A percentile compares a stretch with the other conserved stretches of the same genome.
Conservation (phyloP, 2,329 filamentous ascomycete species). For the Cladobotryum mycophilum region DNA sequence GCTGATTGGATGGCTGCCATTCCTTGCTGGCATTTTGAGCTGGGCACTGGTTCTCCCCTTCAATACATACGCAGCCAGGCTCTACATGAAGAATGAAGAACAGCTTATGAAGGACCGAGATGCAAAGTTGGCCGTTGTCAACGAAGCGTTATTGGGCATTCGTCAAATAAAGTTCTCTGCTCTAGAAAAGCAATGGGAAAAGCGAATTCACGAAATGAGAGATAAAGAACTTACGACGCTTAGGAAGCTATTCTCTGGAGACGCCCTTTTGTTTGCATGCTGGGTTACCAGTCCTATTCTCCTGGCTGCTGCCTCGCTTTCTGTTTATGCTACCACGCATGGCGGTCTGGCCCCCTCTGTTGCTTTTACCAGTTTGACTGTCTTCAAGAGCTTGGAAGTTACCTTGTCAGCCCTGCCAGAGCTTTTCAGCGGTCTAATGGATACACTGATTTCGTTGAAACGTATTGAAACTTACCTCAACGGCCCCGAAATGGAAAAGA, state of each 20-base stretch:
- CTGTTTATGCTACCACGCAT: constrained; percentile 59
- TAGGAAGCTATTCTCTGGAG: constrained; percentile 59
- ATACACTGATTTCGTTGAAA: constrained; percentile 65
- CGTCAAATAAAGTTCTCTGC: constrained; percentile 82
- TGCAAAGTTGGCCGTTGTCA: constrained; percentile 67
- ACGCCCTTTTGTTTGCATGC: constrained; percentile 57
- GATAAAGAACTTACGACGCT: constrained; percentile 60
- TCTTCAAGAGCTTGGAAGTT: constrained; percentile 68
- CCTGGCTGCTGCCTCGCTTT: constrained; percentile 64
- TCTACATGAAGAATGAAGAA: constrained; percentile 59
- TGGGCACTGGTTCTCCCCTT: constrained; percentile 60
- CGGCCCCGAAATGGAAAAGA: constrained; percentile 56
- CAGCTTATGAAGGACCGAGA: constrained; percentile 70
- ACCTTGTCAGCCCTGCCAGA: constrained; percentile 67
- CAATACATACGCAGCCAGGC: constrained; percentile 61
- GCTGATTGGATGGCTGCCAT: constrained; percentile 65
- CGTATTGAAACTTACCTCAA: constrained; percentile 67
- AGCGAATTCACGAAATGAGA: constrained; percentile 56
- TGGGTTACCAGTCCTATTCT: constrained; percentile 71
- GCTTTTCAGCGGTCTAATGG: constrained; percentile 61
- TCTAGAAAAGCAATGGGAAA: constrained; percentile 67
- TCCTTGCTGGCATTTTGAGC: constrained; percentile 58
- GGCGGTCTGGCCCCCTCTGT: constrained; percentile 62
- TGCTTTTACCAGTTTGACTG: constrained; percentile 70
- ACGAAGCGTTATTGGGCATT: constrained; percentile 72